Conservation (phyloP, 2,329 filamentous ascomycete genomes). For the Colletotrichum nymphaeae region DNA sequence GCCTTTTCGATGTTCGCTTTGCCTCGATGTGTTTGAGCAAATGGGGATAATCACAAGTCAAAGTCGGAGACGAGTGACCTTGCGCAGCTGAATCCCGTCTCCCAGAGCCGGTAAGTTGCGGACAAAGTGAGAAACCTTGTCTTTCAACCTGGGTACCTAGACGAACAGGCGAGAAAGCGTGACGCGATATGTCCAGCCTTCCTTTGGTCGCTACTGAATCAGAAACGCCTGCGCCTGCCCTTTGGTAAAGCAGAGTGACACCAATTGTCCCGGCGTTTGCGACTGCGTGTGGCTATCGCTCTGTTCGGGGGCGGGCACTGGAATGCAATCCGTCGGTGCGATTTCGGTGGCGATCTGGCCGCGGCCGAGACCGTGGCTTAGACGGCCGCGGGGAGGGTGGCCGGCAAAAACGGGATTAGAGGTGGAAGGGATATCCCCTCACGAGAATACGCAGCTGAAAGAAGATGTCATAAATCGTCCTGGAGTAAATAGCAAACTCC, state of each 20-base stretch:
- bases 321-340: neutral
- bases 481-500: neutral
- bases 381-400: neutral
- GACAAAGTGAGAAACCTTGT: neutral
- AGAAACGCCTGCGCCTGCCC: slow-evolving; percentile 3
- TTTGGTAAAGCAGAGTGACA: neutral
- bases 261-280: neutral
- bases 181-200: neutral
- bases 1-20: neutral
- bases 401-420: neutral
- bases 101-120: too few species aligned
- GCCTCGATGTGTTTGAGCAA: neutral
- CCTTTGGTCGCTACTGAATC: neutral
- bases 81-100: slow-evolving; percentile 5
- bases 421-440: neutral
- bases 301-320: too few species aligned
- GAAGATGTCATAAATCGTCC: neutral
- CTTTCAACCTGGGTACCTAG: neutral
- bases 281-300: neutral
- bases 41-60: neutral
- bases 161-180: neutral
- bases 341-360: neutral
- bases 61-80: neutral
- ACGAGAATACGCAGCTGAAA: neutral
- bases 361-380: neutral